A percentile compares a stretch with the other conserved stretches of the same genome.
Conservation (phyloP, 2,329 filamentous ascomycete species). For the Paraphaeosphaeria minitans region DNA sequence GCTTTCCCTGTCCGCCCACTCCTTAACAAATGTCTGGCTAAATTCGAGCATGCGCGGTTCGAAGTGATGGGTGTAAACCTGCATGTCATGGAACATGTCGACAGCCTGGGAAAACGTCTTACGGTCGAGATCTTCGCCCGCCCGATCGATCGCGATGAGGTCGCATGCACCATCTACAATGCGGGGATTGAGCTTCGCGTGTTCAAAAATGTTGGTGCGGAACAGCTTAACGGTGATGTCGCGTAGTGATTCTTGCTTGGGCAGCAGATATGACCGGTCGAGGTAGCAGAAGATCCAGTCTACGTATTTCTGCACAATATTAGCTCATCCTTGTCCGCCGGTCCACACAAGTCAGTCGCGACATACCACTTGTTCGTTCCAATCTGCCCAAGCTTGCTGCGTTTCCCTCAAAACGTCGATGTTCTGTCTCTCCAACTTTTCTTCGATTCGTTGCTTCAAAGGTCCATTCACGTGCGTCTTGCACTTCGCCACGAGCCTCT, state of each 20-base stretch:
- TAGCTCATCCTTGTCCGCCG: constrained; percentile 6
- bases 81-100: constrained; percentile 82
- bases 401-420: constrained; percentile 68
- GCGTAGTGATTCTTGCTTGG: constrained; percentile 76
- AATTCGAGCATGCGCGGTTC: constrained; percentile 74
- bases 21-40: constrained; percentile 70
- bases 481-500: constrained; percentile 68
- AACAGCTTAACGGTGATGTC: constrained; percentile 82
- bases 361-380: constrained; percentile 76
- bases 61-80: constrained; percentile 78
- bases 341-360: background rate
- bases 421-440: constrained; percentile 61
- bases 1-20: constrained; percentile 72
- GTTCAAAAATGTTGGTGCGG: constrained; percentile 63
- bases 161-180: constrained; percentile 75
- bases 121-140: constrained; percentile 61
- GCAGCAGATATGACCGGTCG: constrained; percentile 85
- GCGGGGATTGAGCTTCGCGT: constrained; percentile 57
- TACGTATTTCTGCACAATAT: constrained; percentile 66
- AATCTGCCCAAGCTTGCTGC: constrained; percentile 71
- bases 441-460: constrained; percentile 65
- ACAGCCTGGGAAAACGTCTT: constrained; percentile 73
- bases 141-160: constrained; percentile 75
- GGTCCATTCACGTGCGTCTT: constrained; percentile 64
- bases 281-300: constrained; percentile 93